Evolutionary conservation across 306 rosid genomes (phyloP).

Genomic region (Cucurbita argyrosperma): DNA sequence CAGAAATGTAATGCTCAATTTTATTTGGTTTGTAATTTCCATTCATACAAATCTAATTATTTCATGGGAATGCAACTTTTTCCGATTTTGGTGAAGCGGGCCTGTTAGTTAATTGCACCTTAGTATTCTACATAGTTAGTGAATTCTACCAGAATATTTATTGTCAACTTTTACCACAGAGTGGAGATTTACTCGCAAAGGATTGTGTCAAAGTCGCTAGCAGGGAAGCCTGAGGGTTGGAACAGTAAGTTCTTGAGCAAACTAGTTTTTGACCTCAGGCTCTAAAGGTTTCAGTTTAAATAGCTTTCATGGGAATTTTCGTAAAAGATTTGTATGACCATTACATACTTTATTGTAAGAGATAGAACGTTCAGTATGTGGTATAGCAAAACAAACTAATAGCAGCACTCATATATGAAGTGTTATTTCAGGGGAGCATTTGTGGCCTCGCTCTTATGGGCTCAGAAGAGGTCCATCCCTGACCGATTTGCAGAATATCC

Average conservation of each 20-base stretch:
- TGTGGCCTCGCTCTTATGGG: slow-evolving; percentile 79
- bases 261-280: neutral
- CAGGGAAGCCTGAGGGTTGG: slow-evolving; percentile 65
- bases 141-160: neutral
- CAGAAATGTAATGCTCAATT: slow-evolving; percentile 22
- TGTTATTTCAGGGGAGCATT: slow-evolving; percentile 44
- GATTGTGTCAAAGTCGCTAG: slow-evolving; percentile 41
- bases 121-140: neutral
- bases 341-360: neutral
- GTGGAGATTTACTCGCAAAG: slow-evolving; percentile 55
- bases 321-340: neutral
- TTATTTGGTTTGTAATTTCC: neutral
- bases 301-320: neutral
- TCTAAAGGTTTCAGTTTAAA: neutral
- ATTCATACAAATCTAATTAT: neutral
- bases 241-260: slow-evolving; percentile 42
- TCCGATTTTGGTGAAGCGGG: neutral
- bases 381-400: neutral
- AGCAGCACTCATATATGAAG: neutral
- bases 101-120: neutral
- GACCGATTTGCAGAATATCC: slow-evolving; percentile 64
- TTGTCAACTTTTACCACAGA: slow-evolving; percentile 22
- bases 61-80: neutral
- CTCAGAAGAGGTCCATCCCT: slow-evolving; percentile 35
- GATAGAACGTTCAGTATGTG: neutral